Conservation (phyloP, 2,329 filamentous ascomycete species). For the Fusarium pseudonygamai region DNA sequence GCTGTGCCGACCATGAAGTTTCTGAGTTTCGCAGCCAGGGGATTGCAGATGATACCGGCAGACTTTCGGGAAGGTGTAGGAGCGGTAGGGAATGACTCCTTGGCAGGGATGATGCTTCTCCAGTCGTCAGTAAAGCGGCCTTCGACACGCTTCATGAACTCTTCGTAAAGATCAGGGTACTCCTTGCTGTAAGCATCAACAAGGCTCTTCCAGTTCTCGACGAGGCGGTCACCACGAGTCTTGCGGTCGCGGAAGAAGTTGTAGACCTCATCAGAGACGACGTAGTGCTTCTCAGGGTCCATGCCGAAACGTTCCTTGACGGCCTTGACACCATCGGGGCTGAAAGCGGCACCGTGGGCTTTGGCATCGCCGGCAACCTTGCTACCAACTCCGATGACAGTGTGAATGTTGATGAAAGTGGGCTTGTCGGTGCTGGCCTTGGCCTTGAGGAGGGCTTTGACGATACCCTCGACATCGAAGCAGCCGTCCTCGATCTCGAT, state of each 20-base stretch:
- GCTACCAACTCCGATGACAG: slow-evolving; percentile 65
- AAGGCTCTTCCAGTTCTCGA: slow-evolving; percentile 57
- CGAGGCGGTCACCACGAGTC: slow-evolving; percentile 54
- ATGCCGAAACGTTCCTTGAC: slow-evolving; percentile 49
- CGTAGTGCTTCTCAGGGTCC: slow-evolving; percentile 49
- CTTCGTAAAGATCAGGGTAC: slow-evolving; percentile 59
- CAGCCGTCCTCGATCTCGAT: slow-evolving; percentile 63
- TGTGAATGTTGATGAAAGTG: slow-evolving; percentile 66
- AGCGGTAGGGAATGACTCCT: slow-evolving; percentile 54
- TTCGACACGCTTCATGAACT: slow-evolving; percentile 58
- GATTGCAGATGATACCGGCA: slow-evolving; percentile 59
- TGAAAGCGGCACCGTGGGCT: slow-evolving; percentile 68
- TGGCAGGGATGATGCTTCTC: slow-evolving; percentile 58
- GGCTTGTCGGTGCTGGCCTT: slow-evolving; percentile 58
- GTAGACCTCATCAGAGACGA: slow-evolving; percentile 57
- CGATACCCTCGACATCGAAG: slow-evolving; percentile 56
- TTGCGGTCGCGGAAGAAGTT: slow-evolving; percentile 60
- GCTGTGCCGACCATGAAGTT: slow-evolving; percentile 64
- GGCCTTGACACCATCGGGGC: slow-evolving; percentile 59
- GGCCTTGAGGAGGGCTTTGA: slow-evolving; percentile 57
- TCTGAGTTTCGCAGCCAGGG: slow-evolving; percentile 57
- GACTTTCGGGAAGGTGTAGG: slow-evolving; percentile 62
- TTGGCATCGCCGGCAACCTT: slow-evolving; percentile 59
- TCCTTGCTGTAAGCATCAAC: slow-evolving; percentile 54
- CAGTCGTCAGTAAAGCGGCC: slow-evolving; percentile 60